Base-by-base conservation (phyloP, 1,139 yeast species). In the Blastobotrys petasosporus region DNA sequence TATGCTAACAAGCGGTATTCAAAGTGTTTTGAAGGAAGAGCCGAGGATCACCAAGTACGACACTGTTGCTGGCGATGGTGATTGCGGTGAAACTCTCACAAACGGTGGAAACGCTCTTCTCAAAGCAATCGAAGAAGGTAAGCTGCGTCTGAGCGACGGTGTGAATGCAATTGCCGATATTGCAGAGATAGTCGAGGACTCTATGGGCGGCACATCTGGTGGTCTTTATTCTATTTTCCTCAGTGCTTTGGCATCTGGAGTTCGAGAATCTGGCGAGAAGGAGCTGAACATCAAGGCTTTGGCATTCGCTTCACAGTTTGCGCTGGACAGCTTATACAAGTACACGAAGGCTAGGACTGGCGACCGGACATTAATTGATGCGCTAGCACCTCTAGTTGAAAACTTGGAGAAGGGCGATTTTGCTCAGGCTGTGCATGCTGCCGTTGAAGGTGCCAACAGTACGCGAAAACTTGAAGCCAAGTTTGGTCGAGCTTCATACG, bases 201-300 rank as follows among this genome's bases (percentile, higher is more conserved):
- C 80, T 31, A 90, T 90, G 97, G 97, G 97, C 44, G 97, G 97
- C 42, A 90, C 97, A 0, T 85, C 95, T 1, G 97, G 97, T 45
- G 97, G 97, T 0, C 68, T 90, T 39, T 90, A 88, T 64, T 84
- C 95, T 2, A 90, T 90, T 48, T 86, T 72, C 66, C 73, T 90
- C 52, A 76, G 85, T 17, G 84, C 88, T 1, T 70, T 84, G 48
- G 79, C 81, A 1, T 70, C 74, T 40, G 77, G 79, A 16, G 58
- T 80, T 42, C 60, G 64, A 47, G 56, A 62, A 17, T 55, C 61
- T 17, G 57, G 60, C 9, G 54, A 52, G 13, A 42, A 51, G 36
- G 37, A 47, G 8, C 66, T 77, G 28, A 64, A 69, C 32, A 44
- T 62, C 0, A 58, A 62, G 4, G 57, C 62, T 1, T 59, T 79